phyloP scores from a whole-genome alignment of 306 rosid species.

The Prosopis cineraria region DNA sequence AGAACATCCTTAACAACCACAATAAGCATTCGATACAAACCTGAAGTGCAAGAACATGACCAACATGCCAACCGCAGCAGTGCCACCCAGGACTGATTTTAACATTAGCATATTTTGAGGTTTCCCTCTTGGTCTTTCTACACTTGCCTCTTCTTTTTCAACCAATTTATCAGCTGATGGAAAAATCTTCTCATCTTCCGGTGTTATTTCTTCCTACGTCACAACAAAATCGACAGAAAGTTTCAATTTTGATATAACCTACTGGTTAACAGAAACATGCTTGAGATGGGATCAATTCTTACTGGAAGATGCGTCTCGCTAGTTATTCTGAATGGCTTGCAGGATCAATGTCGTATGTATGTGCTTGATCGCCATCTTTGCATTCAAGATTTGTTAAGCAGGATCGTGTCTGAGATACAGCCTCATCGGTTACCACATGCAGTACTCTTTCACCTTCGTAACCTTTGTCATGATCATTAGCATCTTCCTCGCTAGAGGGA shows the following conservation, averaged over 20 bases:
- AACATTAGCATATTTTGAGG: constrained; percentile 40
- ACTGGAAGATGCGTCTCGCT: constrained; percentile 23
- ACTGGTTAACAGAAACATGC: constrained; percentile 29
- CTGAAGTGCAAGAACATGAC: constrained; percentile 46
- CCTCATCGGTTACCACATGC: constrained; percentile 33
- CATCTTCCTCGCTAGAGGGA: constrained; percentile 7
- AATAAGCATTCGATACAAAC: constrained; percentile 40
- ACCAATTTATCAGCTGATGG: constrained; percentile 23
- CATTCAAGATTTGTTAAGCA: constrained; percentile 34
- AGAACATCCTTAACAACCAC: constrained; percentile 7
- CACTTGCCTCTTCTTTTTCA: constrained; percentile 6
- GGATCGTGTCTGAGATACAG: constrained; percentile 1
- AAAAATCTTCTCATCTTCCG: constrained; percentile 30
- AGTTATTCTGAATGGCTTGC: constrained; percentile 32
- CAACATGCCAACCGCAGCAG: constrained; percentile 50
- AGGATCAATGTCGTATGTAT: constrained; percentile 17
- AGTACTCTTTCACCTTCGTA: background rate
- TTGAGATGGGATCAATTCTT: constrained; percentile 34
- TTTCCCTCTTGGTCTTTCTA: constrained; percentile 33
- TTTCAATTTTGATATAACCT: constrained; percentile 18
- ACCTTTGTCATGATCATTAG: constrained; percentile 4
- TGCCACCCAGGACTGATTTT: constrained; percentile 54
- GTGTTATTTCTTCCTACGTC: constrained; percentile 39
- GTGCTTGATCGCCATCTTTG: constrained; percentile 27
- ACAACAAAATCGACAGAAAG: constrained; percentile 26